phyloP scores from a whole-genome alignment of 805 yeast genomes.

The Vanderwaltozyma polyspora region DNA sequence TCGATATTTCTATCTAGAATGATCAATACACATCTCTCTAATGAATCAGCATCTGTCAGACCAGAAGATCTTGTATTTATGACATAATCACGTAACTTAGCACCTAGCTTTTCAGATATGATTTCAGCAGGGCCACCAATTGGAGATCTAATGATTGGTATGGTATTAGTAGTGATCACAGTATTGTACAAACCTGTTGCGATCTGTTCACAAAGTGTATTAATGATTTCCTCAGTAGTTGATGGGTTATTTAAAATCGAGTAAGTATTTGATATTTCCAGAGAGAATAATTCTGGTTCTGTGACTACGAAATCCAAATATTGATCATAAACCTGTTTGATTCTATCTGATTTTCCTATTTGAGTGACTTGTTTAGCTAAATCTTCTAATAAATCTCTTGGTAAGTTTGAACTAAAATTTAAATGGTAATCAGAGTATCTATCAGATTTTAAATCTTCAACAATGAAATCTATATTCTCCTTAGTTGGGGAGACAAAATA shows the following conservation, averaged over 20 bases:
- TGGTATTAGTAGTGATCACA: slow-evolving; percentile 61
- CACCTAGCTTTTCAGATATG: slow-evolving; percentile 78
- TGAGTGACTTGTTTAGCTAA: slow-evolving; percentile 75
- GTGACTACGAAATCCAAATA: slow-evolving; percentile 85
- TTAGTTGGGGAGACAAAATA: slow-evolving; percentile 84
- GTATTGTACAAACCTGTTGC: slow-evolving; percentile 75
- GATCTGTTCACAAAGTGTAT: slow-evolving; percentile 51
- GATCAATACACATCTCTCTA: slow-evolving; percentile 65
- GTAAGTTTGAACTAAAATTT: slow-evolving; percentile 74
- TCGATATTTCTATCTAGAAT: slow-evolving; percentile 83
- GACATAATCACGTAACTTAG: slow-evolving; percentile 73
- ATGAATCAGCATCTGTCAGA: slow-evolving; percentile 10
- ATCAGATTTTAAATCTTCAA: slow-evolving; percentile 62
- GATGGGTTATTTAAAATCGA: slow-evolving; percentile 57
- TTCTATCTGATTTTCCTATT: slow-evolving; percentile 56
- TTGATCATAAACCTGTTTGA: slow-evolving; percentile 88
- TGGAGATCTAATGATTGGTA: slow-evolving; percentile 87
- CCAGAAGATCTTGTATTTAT: slow-evolving; percentile 40
- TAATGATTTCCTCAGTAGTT: slow-evolving; percentile 67
- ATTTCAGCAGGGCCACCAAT: slow-evolving; percentile 92
- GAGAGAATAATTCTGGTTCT: slow-evolving; percentile 80
- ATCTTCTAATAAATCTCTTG: slow-evolving; percentile 72
- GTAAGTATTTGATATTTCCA: slow-evolving; percentile 59
- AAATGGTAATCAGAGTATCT: slow-evolving; percentile 71
- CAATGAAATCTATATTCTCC: slow-evolving; percentile 58